Base-by-base conservation (phyloP, 2,329 filamentous ascomycete genomes). In the Cordyceps javanica region DNA sequence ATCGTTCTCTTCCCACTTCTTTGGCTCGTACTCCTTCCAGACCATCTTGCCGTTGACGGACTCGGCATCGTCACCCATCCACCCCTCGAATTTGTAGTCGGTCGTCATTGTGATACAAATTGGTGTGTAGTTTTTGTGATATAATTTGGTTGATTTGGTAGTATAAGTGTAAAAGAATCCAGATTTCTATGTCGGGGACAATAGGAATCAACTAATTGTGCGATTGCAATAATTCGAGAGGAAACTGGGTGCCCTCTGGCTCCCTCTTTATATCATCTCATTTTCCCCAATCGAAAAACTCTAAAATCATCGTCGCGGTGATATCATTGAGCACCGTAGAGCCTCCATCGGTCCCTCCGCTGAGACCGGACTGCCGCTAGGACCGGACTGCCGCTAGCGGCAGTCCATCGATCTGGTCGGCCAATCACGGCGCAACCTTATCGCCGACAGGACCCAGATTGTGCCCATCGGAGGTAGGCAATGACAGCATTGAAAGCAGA, bases 1-100 rank as follows among this genome's bases (percentile, higher is more conserved):
- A 61, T 88, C 83, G 26, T 77, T 80, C 67, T 88, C 85, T 45
- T 83, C 79, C 80, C 83, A 88, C n/a, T 73, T 70, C 74, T 88
- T 88, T 38, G 83, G 83, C 69, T 83, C 75, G 57, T 80, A 87
- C 57, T 79, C 70, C 41, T 72, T 72, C 79, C 80, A 82, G 32
- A 73, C 67, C 79, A 82, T 81, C 55, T 82, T 80, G 55, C 79
- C 79, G 5, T 81, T 67, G 60, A 66, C 71, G 21, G 75, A 66
- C 2, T 71, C 69, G 13, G 70, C 62, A 57, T 70, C 68, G 52
- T 72, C 67, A 63, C 77, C 77, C n/a, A 80, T 62, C 78, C 78
- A 81, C 42, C 78, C 78, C 64, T 80, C 68, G 62, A 81, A 81
- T 67, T 75, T 77, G 67, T 75, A 73, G 59, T 74, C 70, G 41